Base-by-base conservation (phyloP, 495 filamentous ascomycete species). In the Aspergillus haitiensis region DNA sequence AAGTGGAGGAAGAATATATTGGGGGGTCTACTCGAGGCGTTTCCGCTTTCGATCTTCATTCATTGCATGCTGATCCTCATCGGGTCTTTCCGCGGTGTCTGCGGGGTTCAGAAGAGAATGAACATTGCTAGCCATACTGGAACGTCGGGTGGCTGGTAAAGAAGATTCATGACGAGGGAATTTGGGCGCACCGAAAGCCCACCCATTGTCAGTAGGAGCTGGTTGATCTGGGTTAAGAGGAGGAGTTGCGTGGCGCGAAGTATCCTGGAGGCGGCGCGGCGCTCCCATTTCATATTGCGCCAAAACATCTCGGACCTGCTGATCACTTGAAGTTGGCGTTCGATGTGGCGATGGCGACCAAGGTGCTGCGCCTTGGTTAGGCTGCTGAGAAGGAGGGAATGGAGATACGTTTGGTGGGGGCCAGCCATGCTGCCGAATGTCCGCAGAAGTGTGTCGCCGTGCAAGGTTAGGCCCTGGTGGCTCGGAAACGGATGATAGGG, bases 371-470 rank as follows among this genome's bases (percentile, higher is more conserved):
- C 76, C 80, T 61, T 81, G 53, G 60, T 40, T 56, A 27, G n/a
- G 58, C 36, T 37, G 45, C 42, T 68, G 69, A 32, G 63, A 61
- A 4, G 66, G 65, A 9, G 71, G 69, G 59, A 91, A 91, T 11
- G 92, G 90, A 5, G 91, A 92, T 31, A 81, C 80, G 45, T 78
- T 82, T 34, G 74, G 69, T 13, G 84, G 81, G 63, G 88, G 86
- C 94, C 94, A 97, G 52, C 91, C 90, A 64, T 89, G 88, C 42
- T 89, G 85, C 33, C 94, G 89, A 63, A 98, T 98, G 65, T 98
- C 94, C 55, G 94, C 94, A 49, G 93, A 94, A 2, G 94, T 98
- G 72, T 98, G 94, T 45, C 94, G 86, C 18, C 94, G 87, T 34
- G 87, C 82, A 36, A 97, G 78, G 65, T 86, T 89, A 52, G 85